Percentiles rank a stretch among this genome's conserved stretches.
Evolutionary conservation across 192 early-diverging fungal genomes (phyloP).

Genomic region (Cetraspora pellucida): DNA sequence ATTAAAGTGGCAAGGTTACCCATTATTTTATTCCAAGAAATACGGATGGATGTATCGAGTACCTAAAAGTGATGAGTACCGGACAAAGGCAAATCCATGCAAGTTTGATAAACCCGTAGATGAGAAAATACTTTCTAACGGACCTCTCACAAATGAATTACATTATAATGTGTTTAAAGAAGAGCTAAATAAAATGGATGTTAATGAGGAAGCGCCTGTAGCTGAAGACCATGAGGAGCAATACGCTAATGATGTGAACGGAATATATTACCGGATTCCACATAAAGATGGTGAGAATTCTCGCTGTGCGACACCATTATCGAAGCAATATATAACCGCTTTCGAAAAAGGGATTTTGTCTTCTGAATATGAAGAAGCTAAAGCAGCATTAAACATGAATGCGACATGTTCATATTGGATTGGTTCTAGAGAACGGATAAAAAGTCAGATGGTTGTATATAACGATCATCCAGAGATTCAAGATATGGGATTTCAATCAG

Average conservation of each 20-base stretch:
- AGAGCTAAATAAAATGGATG: not conserved
- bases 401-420: slow-evolving; percentile 91
- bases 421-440: slow-evolving; percentile 76
- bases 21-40: slow-evolving; percentile 66
- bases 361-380: slow-evolving; percentile 67
- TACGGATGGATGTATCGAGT: slow-evolving; percentile 88
- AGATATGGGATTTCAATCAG: slow-evolving; percentile 47
- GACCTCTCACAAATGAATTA: too few species aligned
- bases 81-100: slow-evolving; percentile 31
- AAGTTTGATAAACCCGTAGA: slow-evolving; percentile 40
- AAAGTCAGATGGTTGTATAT: slow-evolving; percentile 86
- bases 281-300: slow-evolving; percentile 81
- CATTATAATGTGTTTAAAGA: not conserved
- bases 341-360: slow-evolving; percentile 83
- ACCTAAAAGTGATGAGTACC: slow-evolving; percentile 46
- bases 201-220: not conserved
- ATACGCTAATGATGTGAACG: slow-evolving; percentile 46
- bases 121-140: too few species aligned
- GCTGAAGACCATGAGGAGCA: slow-evolving; percentile 45
- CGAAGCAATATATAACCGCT: slow-evolving; percentile 75
- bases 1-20: slow-evolving; percentile 82
- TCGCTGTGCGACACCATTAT: slow-evolving; percentile 83
- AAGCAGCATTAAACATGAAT: slow-evolving; percentile 77
- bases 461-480: slow-evolving; percentile 45
- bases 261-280: slow-evolving; percentile 74